Evolutionary conservation across 2,329 filamentous ascomycete species (phyloP).

Genomic region (Nigrospora osmanthi): DNA sequence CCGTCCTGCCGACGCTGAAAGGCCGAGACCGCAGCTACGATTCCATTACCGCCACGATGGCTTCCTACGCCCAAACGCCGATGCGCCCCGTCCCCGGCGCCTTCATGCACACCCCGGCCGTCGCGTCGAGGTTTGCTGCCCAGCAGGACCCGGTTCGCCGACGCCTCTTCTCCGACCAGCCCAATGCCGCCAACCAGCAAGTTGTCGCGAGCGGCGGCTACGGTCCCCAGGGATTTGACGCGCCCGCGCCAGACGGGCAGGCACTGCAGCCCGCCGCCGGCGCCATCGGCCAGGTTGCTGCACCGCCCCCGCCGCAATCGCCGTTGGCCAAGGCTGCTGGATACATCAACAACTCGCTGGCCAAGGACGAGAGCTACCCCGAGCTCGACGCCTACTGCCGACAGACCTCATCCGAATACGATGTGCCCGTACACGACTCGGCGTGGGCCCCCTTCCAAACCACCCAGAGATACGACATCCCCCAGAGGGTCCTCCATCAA

Average conservation of each 20-base stretch:
- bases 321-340: slow-evolving; percentile 69
- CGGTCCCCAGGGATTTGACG: slow-evolving; percentile 6
- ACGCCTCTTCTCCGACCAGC: slow-evolving; percentile 36
- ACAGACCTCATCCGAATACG: slow-evolving; percentile 87
- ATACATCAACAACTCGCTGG: slow-evolving; percentile 74
- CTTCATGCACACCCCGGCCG: slow-evolving; percentile 67
- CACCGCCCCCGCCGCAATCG: slow-evolving; percentile 31
- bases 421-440: slow-evolving; percentile 57
- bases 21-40: background rate
- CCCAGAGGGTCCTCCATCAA: slow-evolving; percentile 85
- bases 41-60: background rate
- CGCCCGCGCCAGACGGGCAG: slow-evolving; percentile 4
- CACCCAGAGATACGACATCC: slow-evolving; percentile 79
- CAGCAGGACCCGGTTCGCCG: slow-evolving; percentile 40
- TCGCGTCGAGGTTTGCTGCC: slow-evolving; percentile 37
- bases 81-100: slow-evolving; percentile 67
- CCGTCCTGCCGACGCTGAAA: no score
- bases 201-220: slow-evolving; percentile 5
- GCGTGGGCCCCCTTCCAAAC: slow-evolving; percentile 89
- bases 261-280: slow-evolving; percentile 10
- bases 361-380: slow-evolving; percentile 72
- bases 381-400: slow-evolving; percentile 84
- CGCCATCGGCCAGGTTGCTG: slow-evolving; percentile 18
- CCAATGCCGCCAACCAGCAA: slow-evolving; percentile 7
- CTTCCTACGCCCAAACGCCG: slow-evolving; percentile 40